phyloP scores from a whole-genome alignment of 1,139 yeast species.

The Candida neerlandica region DNA sequence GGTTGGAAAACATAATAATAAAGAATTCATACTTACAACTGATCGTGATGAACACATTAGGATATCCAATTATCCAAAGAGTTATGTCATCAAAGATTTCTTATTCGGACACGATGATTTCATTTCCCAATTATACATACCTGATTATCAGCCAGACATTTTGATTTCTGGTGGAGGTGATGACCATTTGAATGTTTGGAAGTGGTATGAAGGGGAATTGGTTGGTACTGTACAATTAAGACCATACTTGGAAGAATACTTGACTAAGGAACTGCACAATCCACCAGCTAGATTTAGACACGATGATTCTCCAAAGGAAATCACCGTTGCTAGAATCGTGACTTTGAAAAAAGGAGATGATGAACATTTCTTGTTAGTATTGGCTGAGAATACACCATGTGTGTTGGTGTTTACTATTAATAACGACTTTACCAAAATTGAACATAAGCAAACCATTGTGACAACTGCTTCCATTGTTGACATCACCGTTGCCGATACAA shows the following conservation, averaged over 20 bases:
- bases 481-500: constrained; percentile 22
- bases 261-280: constrained; percentile 56
- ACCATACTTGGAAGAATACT: constrained; percentile 48
- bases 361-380: constrained; percentile 41
- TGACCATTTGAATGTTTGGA: constrained; percentile 72
- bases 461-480: constrained; percentile 30
- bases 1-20: constrained; percentile 46
- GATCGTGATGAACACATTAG: constrained; percentile 97
- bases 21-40: constrained; percentile 68
- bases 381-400: constrained; percentile 60
- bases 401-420: constrained; percentile 45
- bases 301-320: constrained; percentile 51
- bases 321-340: constrained; percentile 52
- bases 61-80: constrained; percentile 78
- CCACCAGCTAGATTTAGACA: constrained; percentile 70
- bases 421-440: constrained; percentile 17
- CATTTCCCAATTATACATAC: constrained; percentile 62
- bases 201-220: constrained; percentile 59
- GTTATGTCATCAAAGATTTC: constrained; percentile 78
- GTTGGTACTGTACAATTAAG: constrained; percentile 53
- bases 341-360: constrained; percentile 23
- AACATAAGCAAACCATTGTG: constrained; percentile 30
- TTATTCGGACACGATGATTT: constrained; percentile 87
- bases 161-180: constrained; percentile 93
- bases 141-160: constrained; percentile 45